phyloP scores from a whole-genome alignment of 1,284 basidiomycete species.

The Tilletia indica region DNA sequence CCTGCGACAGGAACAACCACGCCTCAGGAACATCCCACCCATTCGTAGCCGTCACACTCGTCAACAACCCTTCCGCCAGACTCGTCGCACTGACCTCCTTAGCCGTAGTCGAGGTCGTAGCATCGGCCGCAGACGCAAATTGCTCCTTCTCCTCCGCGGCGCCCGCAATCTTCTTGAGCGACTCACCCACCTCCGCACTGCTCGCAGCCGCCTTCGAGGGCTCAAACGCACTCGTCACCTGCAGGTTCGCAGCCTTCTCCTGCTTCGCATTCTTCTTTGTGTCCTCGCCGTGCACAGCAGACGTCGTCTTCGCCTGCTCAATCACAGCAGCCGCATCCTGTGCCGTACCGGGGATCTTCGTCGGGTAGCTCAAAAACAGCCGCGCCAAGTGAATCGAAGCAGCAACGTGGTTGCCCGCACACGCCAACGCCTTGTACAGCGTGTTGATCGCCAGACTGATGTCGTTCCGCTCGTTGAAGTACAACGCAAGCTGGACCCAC shows the following conservation, averaged over 20 bases:
- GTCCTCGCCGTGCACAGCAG: not conserved
- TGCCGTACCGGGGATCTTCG: conserved; percentile 30
- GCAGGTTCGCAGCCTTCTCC: not conserved
- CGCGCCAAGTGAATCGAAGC: conserved; percentile 51
- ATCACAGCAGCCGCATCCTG: conserved; percentile 18
- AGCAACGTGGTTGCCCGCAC: conserved; percentile 38
- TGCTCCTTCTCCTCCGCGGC: conserved; percentile 13
- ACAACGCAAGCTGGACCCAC: conserved; percentile 72
- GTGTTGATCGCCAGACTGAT: conserved; percentile 42
- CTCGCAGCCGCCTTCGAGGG: conserved; percentile 15
- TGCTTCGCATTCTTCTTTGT: not conserved
- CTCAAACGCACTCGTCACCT: not conserved
- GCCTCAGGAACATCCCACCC: conserved; percentile 51
- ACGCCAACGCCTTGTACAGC: conserved; percentile 54
- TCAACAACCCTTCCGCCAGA: conserved; percentile 49
- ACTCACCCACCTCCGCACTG: conserved; percentile 6
- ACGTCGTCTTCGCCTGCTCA: conserved; percentile 3
- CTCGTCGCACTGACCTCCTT: conserved; percentile 40
- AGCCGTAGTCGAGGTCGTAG: conserved; percentile 30
- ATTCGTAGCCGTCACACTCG: conserved; percentile 35
- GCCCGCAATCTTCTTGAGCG: conserved; percentile 7
- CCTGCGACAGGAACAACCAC: conserved; percentile 48
- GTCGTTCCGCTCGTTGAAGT: conserved; percentile 29
- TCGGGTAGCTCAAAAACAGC: conserved; percentile 38
- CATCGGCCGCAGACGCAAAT: conserved; percentile 31